Percentiles rank a stretch among this genome's conserved stretches.
Conservation (phyloP, 306 rosid genomes). For the Prunus fruticosa region DNA sequence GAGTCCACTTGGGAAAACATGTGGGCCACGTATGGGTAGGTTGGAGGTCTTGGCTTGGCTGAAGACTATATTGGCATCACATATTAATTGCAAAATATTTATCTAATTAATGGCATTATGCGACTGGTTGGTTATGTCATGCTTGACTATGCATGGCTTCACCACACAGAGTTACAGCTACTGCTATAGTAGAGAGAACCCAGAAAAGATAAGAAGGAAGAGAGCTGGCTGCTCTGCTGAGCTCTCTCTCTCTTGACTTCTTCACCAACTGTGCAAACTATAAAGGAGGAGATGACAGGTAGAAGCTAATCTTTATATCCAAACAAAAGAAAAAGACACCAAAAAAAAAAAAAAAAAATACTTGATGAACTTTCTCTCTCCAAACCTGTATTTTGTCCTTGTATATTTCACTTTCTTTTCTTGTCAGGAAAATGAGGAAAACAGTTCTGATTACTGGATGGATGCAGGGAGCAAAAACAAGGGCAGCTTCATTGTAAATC, state of each 20-base stretch:
- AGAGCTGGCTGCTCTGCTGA: not conserved
- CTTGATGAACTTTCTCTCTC: not conserved
- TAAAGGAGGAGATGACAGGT: constrained; percentile 18
- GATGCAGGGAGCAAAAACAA: not conserved
- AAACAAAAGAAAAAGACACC: constrained; percentile 5
- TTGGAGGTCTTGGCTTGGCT: not conserved
- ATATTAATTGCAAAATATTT: not conserved
- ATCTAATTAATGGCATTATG: not conserved
- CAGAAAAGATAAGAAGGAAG: constrained; percentile 2
- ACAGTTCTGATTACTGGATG: not conserved
- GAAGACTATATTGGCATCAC: not conserved
- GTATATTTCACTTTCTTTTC: not conserved
- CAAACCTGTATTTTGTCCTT: not conserved
- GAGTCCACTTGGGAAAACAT: too few relatives aligned
- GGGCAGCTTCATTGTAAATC: not conserved
- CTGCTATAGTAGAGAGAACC: not conserved
- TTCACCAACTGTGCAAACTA: constrained; percentile 27
- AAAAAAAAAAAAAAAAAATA: too few relatives aligned
- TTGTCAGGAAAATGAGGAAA: constrained; percentile 2
- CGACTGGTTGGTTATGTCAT: not conserved
- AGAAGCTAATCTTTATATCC: constrained; percentile 19
- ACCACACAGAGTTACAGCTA: not conserved
- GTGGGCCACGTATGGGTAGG: too few relatives aligned
- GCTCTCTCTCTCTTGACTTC: constrained; percentile 23
- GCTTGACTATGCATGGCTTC: not conserved